phyloP scores from a whole-genome alignment of 2,329 filamentous ascomycete species.

The Trichoderma sp. region DNA sequence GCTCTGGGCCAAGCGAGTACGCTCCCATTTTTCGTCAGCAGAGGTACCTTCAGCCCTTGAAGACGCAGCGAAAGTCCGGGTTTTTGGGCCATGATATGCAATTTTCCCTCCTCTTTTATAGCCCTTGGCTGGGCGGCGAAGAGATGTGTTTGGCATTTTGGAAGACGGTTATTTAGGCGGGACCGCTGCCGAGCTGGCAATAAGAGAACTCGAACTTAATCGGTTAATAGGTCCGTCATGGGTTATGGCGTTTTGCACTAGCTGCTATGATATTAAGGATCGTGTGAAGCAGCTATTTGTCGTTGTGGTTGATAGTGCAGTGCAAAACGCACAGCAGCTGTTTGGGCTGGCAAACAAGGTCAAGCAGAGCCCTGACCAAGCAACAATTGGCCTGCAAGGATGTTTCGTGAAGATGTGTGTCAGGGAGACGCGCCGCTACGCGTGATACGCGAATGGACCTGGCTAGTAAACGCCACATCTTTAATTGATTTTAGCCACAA shows the following conservation, averaged over 20 bases:
- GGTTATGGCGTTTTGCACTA: constrained; percentile 5
- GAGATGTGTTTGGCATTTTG: constrained; percentile 58
- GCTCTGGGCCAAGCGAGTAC: constrained; percentile 73
- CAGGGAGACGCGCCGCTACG: constrained; percentile 35
- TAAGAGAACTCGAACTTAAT: constrained; percentile 21
- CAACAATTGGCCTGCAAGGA: constrained; percentile 2
- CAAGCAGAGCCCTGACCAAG: neutral
- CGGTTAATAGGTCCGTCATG: constrained; percentile 23
- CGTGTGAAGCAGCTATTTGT: neutral
- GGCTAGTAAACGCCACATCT: constrained; percentile 27
- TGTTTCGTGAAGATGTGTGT: constrained; percentile 10
- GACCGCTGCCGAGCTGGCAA: constrained; percentile 11
- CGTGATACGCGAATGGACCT: constrained; percentile 31
- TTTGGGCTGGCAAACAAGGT: neutral
- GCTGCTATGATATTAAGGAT: neutral
- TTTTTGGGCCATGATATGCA: constrained; percentile 66
- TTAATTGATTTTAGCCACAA: constrained; percentile 34
- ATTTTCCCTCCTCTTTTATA: constrained; percentile 66
- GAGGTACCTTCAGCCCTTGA: constrained; percentile 81
- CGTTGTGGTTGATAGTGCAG: neutral
- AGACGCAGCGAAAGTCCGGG: constrained; percentile 77
- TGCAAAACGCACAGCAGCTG: neutral
- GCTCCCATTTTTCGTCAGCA: constrained; percentile 88
- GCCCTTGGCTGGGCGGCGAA: constrained; percentile 61
- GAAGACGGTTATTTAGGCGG: constrained; percentile 4